These are phyloP conservation scores for Pezicula rhizophila DNA, from an alignment of 2,329 filamentous ascomycete genomes.

Conservation along the genomic window DNA sequence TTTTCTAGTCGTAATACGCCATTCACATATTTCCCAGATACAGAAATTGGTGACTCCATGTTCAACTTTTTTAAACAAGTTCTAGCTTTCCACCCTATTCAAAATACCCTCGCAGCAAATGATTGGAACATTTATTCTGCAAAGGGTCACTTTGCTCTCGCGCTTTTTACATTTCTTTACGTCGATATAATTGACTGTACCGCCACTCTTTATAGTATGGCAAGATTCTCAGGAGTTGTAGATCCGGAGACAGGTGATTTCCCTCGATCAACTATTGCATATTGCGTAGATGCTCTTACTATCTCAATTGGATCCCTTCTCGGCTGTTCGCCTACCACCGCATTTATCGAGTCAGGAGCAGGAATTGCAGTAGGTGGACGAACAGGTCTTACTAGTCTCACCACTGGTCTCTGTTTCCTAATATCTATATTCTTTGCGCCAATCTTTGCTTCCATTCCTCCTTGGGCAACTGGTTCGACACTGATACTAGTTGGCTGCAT, in stretches of 20 bases:
- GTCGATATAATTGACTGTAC: constrained; percentile 76
- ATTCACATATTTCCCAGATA: constrained; percentile 69
- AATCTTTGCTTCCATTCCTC: no score
- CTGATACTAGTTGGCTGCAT: no score
- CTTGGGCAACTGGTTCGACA: no score
- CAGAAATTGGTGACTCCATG: constrained; percentile 50
- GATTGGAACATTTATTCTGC: constrained; percentile 52
- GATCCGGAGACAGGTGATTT: no score
- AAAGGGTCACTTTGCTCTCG: constrained; percentile 59
- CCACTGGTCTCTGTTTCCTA: no score
- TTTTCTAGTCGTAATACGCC: constrained; percentile 51
- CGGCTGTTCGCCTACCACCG: constrained; percentile 65
- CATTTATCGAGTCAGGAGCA: constrained; percentile 70
- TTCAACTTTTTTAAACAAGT: constrained; percentile 71
- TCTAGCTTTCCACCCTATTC: constrained; percentile 65
- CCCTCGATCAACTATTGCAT: no score
- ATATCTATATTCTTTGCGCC: no score
- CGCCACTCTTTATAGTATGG: no score
- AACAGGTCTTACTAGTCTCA: constrained; percentile 66
- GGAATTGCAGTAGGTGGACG: constrained; percentile 71
- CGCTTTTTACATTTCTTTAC: constrained; percentile 72
- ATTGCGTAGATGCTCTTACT: constrained; percentile 65
- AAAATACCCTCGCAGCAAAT: constrained; percentile 54
- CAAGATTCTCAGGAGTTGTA: no score
- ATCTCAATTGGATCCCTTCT: constrained; percentile 67